Evolutionary conservation across 306 rosid species (phyloP), one percentile per base, ranked within the genome.

Genomic region (Dalbergia oliveri): DNA sequence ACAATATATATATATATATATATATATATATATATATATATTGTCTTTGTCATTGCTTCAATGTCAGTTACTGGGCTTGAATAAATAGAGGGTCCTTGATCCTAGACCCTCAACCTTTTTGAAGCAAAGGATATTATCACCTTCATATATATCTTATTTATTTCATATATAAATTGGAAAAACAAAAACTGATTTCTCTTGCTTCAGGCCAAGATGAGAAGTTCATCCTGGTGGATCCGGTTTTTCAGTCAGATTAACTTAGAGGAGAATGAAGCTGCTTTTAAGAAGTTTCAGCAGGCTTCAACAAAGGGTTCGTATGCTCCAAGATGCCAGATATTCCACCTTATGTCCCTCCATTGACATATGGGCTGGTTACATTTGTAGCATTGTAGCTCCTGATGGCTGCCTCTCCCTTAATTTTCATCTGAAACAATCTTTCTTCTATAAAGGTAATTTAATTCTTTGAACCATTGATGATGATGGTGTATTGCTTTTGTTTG

Each of bases 161-260:
- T 64, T 12, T 61, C 26, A 53, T 21, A 34, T 53, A 19, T 26
- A 51, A 47, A 8, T 3, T 8, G 35, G 35, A 3, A 18, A 49
- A 44, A 79, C 31, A 1, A 4, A 39, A 71, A 76, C 12, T 49
- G 19, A 81, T 49, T 80, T 37, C 39, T 59, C 61, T 68, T 68
- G 84, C 19, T 64, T 54, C 82, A 89, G 94, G 97, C 97, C 59
- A 92, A 92, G 88, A 79, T 90, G 90, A 88, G 97, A 83, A 92
- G 91, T 81, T 71, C 89, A 9, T 81, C 92, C 57, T 90, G 97
- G 94, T 92, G 97, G 97, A 61, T 31, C 31, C 44, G 59, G 51
- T 92, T 62, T 86, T 92, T 92, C 87, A 72, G 60, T 66, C 92
- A 82, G 79, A 74, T 59, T 43, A 88, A 88, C 88, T 79, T 90